Conservation (phyloP, 164 flowering plant species). For the Umbilicus rupestris region DNA sequence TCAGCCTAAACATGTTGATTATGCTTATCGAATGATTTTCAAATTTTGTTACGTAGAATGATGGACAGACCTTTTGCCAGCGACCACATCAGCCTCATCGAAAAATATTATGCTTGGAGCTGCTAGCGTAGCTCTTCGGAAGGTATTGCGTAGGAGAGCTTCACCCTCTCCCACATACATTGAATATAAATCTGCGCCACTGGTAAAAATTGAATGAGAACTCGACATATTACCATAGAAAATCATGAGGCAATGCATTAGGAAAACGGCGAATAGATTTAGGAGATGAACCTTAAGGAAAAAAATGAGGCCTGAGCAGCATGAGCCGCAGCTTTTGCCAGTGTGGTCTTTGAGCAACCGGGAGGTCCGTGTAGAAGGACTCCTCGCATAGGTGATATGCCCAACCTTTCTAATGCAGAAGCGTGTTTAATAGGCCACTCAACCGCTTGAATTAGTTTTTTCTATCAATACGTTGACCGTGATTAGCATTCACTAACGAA, state of each 20-base stretch:
- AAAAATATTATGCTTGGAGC: slow-evolving; percentile 94
- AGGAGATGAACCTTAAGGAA: slow-evolving; percentile 56
- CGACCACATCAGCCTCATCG: slow-evolving; percentile 91
- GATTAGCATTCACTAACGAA: background rate
- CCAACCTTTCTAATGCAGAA: slow-evolving; percentile 58
- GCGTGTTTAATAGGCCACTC: slow-evolving; percentile 98
- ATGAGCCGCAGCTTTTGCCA: slow-evolving; percentile 94
- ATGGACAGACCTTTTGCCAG: slow-evolving; percentile 49
- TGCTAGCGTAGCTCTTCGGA: slow-evolving; percentile 83
- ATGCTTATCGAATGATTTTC: background rate
- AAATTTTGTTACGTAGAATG: slow-evolving; percentile 1
- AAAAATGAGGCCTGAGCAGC: slow-evolving; percentile 90
- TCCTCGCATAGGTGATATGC: slow-evolving; percentile 73
- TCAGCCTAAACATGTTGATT: background rate
- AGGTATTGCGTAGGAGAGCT: slow-evolving; percentile 78
- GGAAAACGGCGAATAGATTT: background rate
- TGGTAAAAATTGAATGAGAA: slow-evolving; percentile 16
- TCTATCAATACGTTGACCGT: slow-evolving; percentile 29
- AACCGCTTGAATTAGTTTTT: slow-evolving; percentile 82
- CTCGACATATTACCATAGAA: background rate
- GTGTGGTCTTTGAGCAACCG: slow-evolving; percentile 97
- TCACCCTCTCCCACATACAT: slow-evolving; percentile 99
- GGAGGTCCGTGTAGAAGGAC: slow-evolving; percentile 98
- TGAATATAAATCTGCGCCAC: slow-evolving; percentile 92
- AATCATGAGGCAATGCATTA: too few relatives aligned